Evolutionary conservation across 495 filamentous ascomycete genomes (phyloP).

Genomic region (Aspergillus steynii): DNA sequence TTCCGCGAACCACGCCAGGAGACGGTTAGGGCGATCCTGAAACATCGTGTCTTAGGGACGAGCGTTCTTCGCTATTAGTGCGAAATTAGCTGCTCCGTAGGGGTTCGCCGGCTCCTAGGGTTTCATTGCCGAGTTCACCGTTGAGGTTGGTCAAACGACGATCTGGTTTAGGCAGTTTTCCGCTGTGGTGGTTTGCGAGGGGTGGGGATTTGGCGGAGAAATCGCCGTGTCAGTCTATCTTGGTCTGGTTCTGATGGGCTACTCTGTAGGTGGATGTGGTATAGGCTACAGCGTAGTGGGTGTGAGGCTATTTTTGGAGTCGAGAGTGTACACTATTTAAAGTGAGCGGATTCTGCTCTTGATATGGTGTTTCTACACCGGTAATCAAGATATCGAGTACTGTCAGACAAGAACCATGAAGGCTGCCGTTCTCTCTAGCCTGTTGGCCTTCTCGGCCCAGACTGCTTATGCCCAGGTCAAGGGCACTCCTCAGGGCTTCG

Average conservation of each 20-base stretch:
- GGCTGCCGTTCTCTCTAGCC: background rate
- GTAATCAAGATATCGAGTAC: background rate
- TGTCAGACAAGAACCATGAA: slow-evolving; percentile 4
- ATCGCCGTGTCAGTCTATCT: background rate
- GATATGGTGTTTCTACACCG: background rate
- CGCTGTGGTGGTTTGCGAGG: background rate
- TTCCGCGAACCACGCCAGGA: background rate
- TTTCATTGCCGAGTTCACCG: background rate
- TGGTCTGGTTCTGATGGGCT: background rate
- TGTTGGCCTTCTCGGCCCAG: slow-evolving; percentile 1
- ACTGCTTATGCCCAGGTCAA: slow-evolving; percentile 8
- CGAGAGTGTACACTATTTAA: background rate
- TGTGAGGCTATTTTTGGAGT: background rate
- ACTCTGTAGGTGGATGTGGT: too few relatives aligned
- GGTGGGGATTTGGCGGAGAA: background rate
- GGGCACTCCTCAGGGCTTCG: slow-evolving; percentile 18
- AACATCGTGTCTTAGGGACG: background rate
- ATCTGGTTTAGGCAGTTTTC: background rate
- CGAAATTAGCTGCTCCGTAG: background rate
- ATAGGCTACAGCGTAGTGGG: too few relatives aligned
- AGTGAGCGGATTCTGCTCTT: background rate
- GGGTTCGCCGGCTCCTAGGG: background rate
- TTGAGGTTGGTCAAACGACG: background rate
- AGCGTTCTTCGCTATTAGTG: background rate
- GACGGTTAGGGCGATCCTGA: background rate